Conservation (phyloP, 495 filamentous ascomycete genomes). For the Acidiella bohemica region DNA sequence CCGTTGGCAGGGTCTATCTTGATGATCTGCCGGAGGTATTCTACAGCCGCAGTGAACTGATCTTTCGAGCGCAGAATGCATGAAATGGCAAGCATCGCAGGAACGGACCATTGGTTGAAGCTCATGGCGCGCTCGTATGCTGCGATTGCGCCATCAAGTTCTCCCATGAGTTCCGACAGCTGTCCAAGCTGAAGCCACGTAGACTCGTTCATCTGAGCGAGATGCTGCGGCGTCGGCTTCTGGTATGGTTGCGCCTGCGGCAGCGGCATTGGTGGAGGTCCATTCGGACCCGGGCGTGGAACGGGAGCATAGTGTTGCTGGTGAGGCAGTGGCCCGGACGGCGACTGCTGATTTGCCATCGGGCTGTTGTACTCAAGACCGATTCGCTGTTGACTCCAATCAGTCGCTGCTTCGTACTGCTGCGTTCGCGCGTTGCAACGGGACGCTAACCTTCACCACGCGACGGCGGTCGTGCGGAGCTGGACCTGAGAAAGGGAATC, state of each 20-base stretch:
- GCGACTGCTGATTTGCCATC: slow-evolving; percentile 18
- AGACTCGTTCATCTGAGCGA: slow-evolving; percentile 59
- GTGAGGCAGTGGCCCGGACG: slow-evolving; percentile 12
- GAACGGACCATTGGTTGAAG: slow-evolving; percentile 78
- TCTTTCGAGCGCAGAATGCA: slow-evolving; percentile 81
- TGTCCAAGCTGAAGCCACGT: slow-evolving; percentile 90
- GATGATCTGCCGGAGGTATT: slow-evolving; percentile 81
- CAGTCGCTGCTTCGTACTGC: no score
- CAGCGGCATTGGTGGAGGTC: slow-evolving; percentile 15
- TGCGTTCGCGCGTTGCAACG: no score
- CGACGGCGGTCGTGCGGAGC: no score
- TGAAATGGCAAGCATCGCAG: slow-evolving; percentile 89
- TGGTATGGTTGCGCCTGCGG: slow-evolving; percentile 36
- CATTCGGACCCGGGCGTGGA: slow-evolving; percentile 10
- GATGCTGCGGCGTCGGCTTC: slow-evolving; percentile 45
- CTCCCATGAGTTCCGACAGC: slow-evolving; percentile 75
- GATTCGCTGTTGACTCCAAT: no score
- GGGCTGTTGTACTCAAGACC: no score
- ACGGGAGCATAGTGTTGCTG: slow-evolving; percentile 16
- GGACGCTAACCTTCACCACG: no score
- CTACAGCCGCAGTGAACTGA: slow-evolving; percentile 85
- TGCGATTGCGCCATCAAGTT: slow-evolving; percentile 71
- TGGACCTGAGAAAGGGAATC: no score
- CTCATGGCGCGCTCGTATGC: slow-evolving; percentile 82
- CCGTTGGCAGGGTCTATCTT: slow-evolving; percentile 82